Base-by-base conservation (phyloP, 129 eudicot species). In the Tagetes erecta region DNA sequence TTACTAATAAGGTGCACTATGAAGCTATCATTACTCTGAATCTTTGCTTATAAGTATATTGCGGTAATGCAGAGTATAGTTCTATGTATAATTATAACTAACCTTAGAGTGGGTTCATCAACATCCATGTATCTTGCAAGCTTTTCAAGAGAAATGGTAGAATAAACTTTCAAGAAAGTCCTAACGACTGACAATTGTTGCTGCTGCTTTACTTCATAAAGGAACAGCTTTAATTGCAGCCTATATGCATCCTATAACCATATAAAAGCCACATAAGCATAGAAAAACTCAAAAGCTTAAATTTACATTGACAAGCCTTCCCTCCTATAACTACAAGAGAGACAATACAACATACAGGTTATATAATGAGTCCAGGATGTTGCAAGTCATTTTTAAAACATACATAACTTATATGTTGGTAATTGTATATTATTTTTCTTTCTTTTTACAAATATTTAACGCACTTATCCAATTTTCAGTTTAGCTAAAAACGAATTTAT, bases 181-280 rank as follows among this genome's bases (percentile, higher is more conserved):
- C 99, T 83, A 40, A 88, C 86, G 47, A 94, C 93, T 10, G 90
- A 81, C 47, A 94, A 64, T 45, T 86, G 80, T 53, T 91, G 99
- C 69, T 94, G 97, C 79, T 94, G 99, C 80, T 87, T 94, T 71
- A 94, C 98, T 80, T 93, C 98, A 71, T 93, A 88, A 6, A 93
- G 90, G 65, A 93, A 93, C 53, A 93, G 81, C 85, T 93, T 93
- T 80, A 93, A 81, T 80, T 93, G 98, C 72, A 93, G 91, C 68
- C 98, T 87, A 80, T 93, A 93, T 39, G 98, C 96, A 34, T 93
- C 98, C 98, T 93, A 82, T 71, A 20, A 34, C 90, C 98, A 96
- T 93, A 82, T 71, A 20, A n/a, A 47, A 75, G 12, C 46, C 49
- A 49, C 11, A 36, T 4, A 1, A 70, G 66, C 42, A 64, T 8